Base-by-base conservation (phyloP, 75 land plant species). In the Chamaecyparis obtusa region DNA sequence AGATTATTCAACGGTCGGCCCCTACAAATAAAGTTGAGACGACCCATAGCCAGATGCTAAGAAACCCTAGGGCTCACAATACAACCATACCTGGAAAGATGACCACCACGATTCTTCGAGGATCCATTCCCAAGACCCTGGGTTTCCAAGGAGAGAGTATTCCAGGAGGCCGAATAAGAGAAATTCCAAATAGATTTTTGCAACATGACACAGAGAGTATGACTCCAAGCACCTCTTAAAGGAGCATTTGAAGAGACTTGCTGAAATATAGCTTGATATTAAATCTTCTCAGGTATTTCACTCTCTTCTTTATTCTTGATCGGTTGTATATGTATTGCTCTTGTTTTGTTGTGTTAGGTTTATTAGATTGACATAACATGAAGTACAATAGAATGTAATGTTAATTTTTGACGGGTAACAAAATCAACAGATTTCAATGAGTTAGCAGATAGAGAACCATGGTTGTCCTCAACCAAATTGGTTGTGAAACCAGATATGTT, bases 401-500 rank as follows among this genome's bases (percentile, higher is more conserved):
- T 48, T 48, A 13, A 8, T 54, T 55, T 41, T 55, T 35, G 17
- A 67, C 89, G 91, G 93, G 87, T 92, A 24, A 91, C 93, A 16
- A 49, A 92, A 82, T 24, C 91, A 2, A 92, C 93, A 24, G 93
- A 92, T 86, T 92, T 92, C 86, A 86, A 89, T 49, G 90, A 87
- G 19, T 56, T 92, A 79, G 90, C 88, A 21, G 90, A 87, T 86
- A 87, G 79, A 49, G 93, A 92, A 55, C 86, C 93, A 86, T 92
- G 93, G 93, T 86, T 92, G 35, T 84, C 78, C 16, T 87, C 90
- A n/a, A 89, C 90, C 10, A 92, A 84, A 56, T 92, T 92, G 4
- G 93, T 92, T 19, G 93, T 92, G 84, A 92, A 92, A 88, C 93
- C 93, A 51, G 93, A 92, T 37, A 92, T 92, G 93, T 86, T 92